Conservation (phyloP, 2,329 filamentous ascomycete species). For the Ophiobolus disseminans region DNA sequence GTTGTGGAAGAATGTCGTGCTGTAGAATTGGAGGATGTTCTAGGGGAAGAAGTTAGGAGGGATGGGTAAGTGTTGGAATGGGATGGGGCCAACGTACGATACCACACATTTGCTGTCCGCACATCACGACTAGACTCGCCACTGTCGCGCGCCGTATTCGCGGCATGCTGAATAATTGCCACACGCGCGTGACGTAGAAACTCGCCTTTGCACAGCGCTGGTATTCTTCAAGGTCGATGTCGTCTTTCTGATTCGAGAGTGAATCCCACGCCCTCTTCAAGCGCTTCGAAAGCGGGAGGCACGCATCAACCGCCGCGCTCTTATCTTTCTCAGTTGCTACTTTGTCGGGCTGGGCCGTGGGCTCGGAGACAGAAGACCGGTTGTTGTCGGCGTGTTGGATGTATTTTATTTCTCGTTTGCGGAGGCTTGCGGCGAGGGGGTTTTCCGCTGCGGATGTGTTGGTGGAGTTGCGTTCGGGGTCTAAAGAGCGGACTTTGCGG, state of each 20-base stretch:
- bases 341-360: background rate
- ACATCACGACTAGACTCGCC: constrained; percentile 1
- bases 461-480: background rate
- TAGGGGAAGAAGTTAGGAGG: background rate
- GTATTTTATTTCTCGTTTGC: background rate
- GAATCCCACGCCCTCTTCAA: background rate
- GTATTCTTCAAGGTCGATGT: constrained; percentile 1
- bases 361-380: background rate
- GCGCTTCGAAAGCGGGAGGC: background rate
- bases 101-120: constrained; percentile 6
- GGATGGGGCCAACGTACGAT: constrained; percentile 2
- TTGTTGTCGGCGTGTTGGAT: background rate
- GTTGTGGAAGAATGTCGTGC: constrained; percentile 1
- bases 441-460: background rate
- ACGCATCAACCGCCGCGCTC: background rate
- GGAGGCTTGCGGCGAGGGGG: background rate
- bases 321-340: background rate
- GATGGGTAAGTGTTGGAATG: background rate
- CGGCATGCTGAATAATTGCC: constrained; percentile 4
- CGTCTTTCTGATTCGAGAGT: background rate
- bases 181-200: constrained; percentile 3
- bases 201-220: constrained; percentile 3
- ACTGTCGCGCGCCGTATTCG: constrained; percentile 2
- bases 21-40: constrained; percentile 5
- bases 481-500: background rate